Evolutionary conservation across 352 stramenopile genomes (phyloP).

Genomic region (Phytophthora brassicae): DNA sequence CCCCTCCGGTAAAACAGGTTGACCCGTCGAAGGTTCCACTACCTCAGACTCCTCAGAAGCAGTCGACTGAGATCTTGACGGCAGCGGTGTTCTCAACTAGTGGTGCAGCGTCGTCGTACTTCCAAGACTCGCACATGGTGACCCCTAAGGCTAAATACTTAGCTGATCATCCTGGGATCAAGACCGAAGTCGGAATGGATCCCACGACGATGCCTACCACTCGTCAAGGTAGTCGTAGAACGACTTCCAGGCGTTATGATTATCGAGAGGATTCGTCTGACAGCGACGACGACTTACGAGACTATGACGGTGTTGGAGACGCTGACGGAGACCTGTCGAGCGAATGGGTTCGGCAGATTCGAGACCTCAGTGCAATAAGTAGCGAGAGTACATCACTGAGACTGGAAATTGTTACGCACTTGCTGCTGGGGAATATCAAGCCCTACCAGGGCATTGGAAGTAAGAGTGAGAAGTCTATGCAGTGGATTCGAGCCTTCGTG

Average conservation of each 20-base stretch:
- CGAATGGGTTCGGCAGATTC: neutral
- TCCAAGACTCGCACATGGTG: slow-evolving; percentile 8
- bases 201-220: no score
- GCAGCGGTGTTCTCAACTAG: neutral
- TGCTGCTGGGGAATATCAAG: neutral
- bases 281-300: no score
- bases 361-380: neutral
- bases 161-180: no score
- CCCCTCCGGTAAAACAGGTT: no score
- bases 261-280: no score
- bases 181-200: no score
- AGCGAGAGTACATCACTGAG: neutral
- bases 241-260: no score
- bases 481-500: slow-evolving; percentile 6
- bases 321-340: neutral
- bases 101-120: neutral
- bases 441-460: neutral
- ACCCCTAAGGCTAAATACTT: no score
- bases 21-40: neutral
- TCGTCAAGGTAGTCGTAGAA: no score
- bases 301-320: neutral
- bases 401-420: neutral
- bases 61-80: neutral
- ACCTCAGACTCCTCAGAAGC: neutral
- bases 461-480: slow-evolving; percentile 4